Percentiles rank a stretch among this genome's conserved stretches.
Conservation (phyloP, 495 filamentous ascomycete species). For the Tuber calosporum region DNA sequence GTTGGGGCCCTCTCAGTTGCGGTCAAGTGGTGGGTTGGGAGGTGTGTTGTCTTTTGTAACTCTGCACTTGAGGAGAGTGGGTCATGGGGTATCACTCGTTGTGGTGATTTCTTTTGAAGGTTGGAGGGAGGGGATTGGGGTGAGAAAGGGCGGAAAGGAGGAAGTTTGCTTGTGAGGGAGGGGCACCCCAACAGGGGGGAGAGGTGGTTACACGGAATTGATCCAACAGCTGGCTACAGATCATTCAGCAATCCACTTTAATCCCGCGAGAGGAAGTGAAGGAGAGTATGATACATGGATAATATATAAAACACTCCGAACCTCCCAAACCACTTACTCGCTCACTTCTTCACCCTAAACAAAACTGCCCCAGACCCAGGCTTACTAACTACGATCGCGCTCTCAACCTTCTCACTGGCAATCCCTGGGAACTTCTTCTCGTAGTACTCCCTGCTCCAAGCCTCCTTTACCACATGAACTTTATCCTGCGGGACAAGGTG, state of each 20-base stretch:
- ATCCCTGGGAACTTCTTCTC: constrained; percentile 61
- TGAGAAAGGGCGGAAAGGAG: not conserved
- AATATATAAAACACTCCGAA: not conserved
- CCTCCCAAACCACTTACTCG: not conserved
- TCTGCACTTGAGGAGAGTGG: not conserved
- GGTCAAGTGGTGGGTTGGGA: not conserved
- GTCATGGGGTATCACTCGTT: not conserved
- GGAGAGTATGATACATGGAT: not conserved
- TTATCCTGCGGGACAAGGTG: constrained; percentile 83
- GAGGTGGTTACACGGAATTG: not conserved
- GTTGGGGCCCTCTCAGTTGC: not conserved
- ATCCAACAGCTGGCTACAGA: not conserved
- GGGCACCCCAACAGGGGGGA: no score
- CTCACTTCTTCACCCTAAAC: constrained; percentile 27
- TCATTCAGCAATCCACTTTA: not conserved
- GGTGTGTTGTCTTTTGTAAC: not conserved
- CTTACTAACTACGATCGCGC: constrained; percentile 82
- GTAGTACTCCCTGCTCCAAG: constrained; percentile 78
- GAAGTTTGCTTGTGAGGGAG: not conserved
- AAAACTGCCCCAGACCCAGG: constrained; percentile 58
- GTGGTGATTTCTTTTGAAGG: not conserved
- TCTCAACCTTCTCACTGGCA: constrained; percentile 61
- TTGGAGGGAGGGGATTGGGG: not conserved
- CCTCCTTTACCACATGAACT: constrained; percentile 70
- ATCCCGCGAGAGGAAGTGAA: not conserved